Conservation (phyloP, 441 rosid species). For the Jatropha multifida region DNA sequence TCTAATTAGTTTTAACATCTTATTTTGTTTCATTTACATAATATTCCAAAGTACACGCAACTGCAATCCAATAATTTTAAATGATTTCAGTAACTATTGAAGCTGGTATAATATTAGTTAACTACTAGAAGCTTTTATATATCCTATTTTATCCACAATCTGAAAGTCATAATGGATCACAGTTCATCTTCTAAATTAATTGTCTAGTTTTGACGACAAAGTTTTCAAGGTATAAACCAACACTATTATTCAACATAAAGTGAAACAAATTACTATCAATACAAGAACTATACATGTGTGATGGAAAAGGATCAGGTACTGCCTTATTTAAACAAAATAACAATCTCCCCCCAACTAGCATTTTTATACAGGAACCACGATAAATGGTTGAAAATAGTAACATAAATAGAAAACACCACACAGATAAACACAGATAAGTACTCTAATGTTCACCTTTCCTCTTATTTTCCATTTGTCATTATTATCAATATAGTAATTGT, state of each 20-base stretch:
- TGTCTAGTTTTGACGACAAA: not conserved
- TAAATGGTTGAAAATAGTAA: not conserved
- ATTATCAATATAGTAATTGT: no score
- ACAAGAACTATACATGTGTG: not conserved
- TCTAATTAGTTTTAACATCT: not conserved
- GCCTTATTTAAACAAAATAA: not conserved
- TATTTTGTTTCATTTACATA: not conserved
- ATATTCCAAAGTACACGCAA: not conserved
- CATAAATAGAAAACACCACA: not conserved
- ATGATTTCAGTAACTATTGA: not conserved
- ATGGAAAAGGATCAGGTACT: not conserved
- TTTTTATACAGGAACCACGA: not conserved
- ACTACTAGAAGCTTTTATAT: not conserved
- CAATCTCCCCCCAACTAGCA: not conserved
- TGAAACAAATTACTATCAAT: not conserved
- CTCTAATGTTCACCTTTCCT: constrained; percentile 60
- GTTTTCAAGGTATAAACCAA: not conserved
- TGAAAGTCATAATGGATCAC: not conserved
- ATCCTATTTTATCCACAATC: not conserved
- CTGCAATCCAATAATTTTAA: not conserved
- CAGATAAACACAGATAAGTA: not conserved
- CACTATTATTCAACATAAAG: not conserved
- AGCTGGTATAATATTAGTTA: not conserved
- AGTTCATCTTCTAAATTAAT: not conserved
- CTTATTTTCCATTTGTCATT: constrained; percentile 30